phyloP scores from a whole-genome alignment of 75 land plant genomes.

The Azolla pinnata region DNA sequence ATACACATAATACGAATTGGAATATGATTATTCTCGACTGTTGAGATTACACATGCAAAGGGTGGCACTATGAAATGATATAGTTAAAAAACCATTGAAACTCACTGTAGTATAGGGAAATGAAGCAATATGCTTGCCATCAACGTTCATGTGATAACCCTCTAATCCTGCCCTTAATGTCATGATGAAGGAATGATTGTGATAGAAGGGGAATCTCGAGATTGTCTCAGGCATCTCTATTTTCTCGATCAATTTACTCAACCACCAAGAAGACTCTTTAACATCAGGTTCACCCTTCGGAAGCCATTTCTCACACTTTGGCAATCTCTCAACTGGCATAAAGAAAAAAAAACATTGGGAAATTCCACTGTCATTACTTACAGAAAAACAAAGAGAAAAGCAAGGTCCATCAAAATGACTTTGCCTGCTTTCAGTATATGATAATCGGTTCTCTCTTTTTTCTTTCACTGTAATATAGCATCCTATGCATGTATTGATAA shows the following conservation, averaged over 20 bases:
- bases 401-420: too few relatives aligned
- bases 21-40: too few relatives aligned
- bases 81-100: neutral
- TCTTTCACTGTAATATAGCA: too few relatives aligned
- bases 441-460: too few relatives aligned
- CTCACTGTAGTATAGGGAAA: slow-evolving; percentile 3
- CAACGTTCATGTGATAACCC: slow-evolving; percentile 30
- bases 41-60: neutral
- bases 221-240: slow-evolving; percentile 13
- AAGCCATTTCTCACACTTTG: slow-evolving; percentile 29
- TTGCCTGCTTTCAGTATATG: too few relatives aligned
- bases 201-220: slow-evolving; percentile 25
- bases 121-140: slow-evolving; percentile 30
- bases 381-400: too few relatives aligned
- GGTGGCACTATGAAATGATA: neutral
- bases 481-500: too few relatives aligned
- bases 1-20: too few relatives aligned
- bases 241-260: slow-evolving; percentile 14
- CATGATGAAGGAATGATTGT: slow-evolving; percentile 22
- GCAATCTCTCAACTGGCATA: slow-evolving; percentile 30
- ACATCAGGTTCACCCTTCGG: slow-evolving; percentile 13
- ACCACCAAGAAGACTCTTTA: slow-evolving; percentile 22
- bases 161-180: slow-evolving; percentile 29
- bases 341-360: too few relatives aligned
- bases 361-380: too few relatives aligned